Percentiles rank a stretch among this genome's conserved stretches.
Evolutionary conservation across 2,329 filamentous ascomycete species (phyloP).

Genomic region (Scedosporium dehoogii): DNA sequence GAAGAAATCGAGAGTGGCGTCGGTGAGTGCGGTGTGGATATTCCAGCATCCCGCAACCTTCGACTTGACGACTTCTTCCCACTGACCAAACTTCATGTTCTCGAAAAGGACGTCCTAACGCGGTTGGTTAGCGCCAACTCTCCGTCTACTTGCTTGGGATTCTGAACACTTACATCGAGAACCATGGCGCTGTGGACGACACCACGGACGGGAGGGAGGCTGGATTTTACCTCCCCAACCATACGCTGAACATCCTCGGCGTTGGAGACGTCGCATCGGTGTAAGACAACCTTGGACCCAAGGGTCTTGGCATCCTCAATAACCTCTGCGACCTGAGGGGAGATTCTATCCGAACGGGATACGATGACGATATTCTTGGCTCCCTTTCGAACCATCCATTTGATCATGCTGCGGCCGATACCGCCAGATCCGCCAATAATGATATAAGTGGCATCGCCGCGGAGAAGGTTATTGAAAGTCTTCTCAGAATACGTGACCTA

Average conservation of each 20-base stretch:
- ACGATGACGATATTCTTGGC: constrained; percentile 42
- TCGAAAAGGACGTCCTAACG: constrained; percentile 19
- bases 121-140: background rate
- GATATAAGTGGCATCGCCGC: constrained; percentile 36
- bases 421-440: constrained; percentile 48
- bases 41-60: constrained; percentile 31
- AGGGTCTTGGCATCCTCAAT: constrained; percentile 20
- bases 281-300: constrained; percentile 20
- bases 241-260: background rate
- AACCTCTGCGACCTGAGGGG: constrained; percentile 18
- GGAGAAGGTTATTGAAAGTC: background rate
- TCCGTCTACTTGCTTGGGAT: background rate
- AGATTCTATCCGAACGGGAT: constrained; percentile 34
- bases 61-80: constrained; percentile 19
- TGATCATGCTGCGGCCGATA: constrained; percentile 42
- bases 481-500: background rate
- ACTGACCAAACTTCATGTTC: constrained; percentile 25
- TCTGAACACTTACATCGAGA: constrained; percentile 5
- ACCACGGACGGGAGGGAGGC: constrained; percentile 28
- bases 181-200: constrained; percentile 23
- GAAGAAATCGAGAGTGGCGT: constrained; percentile 24
- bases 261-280: background rate
- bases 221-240: constrained; percentile 10
- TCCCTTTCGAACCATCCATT: constrained; percentile 38
- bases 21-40: constrained; percentile 20